Evolutionary conservation across 805 yeast species (phyloP), one percentile per base, ranked within the genome.

Genomic region (Tetrapisispora phaffii): DNA sequence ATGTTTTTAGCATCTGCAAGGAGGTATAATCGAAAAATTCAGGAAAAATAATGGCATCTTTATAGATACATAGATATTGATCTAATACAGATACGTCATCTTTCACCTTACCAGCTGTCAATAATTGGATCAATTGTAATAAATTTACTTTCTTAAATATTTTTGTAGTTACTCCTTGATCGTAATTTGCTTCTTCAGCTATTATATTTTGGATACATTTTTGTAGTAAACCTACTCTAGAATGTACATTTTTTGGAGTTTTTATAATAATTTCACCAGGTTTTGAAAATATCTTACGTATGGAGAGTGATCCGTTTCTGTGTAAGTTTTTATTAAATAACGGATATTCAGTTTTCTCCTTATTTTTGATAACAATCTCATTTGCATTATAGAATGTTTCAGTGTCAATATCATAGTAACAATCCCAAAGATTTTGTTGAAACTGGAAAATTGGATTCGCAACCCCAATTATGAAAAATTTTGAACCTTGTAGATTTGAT

Each of bases 361-460:
- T 39, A 19, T 41, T 41, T 36, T 36, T 36, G 3, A 36, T 36
- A 12, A 46, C 39, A 10, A 40, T 42, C 20, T 53, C 49, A 20
- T 37, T 44, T 7, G 48, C 29, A 24, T 48, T 54, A 8, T 44
- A 50, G 5, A 78, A 54, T 44, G 67, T 71, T 39, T 73, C 74
- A 0, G 69, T 42, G 53, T 81, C 88, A 49, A 82, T 53, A 57
- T 82, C 80, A 46, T 78, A 75, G 48, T 76, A 70, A 28, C 78
- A 58, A 58, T 82, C 85, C 82, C 84, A 82, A 19, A 74, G 55
- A 38, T 68, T 69, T 28, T 66, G 68, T 46, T 73, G 73, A 28
- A 74, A 70, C 53, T 77, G 77, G 56, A 82, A 75, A 34, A 80
- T 73, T 15, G 82, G 75, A 56, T 82, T 82, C 34, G 82, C 76